Conservation (phyloP, 2,329 filamentous ascomycete species). For the Talaromyces sp. region DNA sequence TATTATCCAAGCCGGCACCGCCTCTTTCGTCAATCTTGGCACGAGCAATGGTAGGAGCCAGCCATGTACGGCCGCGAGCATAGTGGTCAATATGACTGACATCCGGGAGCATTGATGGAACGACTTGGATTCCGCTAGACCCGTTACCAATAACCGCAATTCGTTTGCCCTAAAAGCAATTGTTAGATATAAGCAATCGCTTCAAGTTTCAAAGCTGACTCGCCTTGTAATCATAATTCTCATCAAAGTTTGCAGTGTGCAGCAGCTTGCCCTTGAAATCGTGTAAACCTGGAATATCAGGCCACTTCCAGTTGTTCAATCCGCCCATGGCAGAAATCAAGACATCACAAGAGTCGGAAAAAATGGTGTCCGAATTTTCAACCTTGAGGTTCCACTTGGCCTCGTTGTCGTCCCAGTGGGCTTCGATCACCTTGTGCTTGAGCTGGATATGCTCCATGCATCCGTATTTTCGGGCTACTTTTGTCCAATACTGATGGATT, state of each 20-base stretch:
- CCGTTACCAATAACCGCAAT: conserved; percentile 25
- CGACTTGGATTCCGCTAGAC: conserved; percentile 27
- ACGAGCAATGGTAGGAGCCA: conserved; percentile 16
- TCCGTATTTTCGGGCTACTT: conserved; percentile 19
- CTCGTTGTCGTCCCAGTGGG: conserved; percentile 24
- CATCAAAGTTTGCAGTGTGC: conserved; percentile 37
- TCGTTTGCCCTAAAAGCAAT: conserved; percentile 17
- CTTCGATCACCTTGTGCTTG: conserved; percentile 19
- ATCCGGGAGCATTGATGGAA: conserved; percentile 24
- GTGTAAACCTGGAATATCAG: conserved; percentile 38
- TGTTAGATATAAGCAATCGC: background rate
- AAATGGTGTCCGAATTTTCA: conserved; percentile 9
- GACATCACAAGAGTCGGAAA: conserved; percentile 19
- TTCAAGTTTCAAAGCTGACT: background rate
- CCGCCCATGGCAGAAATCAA: conserved; percentile 25
- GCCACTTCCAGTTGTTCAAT: conserved; percentile 35
- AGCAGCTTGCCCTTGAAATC: conserved; percentile 37
- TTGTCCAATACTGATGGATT: conserved; percentile 24
- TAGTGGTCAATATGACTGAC: conserved; percentile 13
- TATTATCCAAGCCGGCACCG: conserved; percentile 22
- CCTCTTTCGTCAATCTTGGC: conserved; percentile 23
- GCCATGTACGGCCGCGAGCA: conserved; percentile 10
- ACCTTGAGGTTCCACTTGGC: conserved; percentile 25
- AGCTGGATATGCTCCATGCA: conserved; percentile 23
- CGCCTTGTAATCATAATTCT: conserved; percentile 18